These are phyloP conservation scores for Silene vulgaris DNA, from an alignment of 179 eudicot genomes.

Conservation along the genomic window DNA sequence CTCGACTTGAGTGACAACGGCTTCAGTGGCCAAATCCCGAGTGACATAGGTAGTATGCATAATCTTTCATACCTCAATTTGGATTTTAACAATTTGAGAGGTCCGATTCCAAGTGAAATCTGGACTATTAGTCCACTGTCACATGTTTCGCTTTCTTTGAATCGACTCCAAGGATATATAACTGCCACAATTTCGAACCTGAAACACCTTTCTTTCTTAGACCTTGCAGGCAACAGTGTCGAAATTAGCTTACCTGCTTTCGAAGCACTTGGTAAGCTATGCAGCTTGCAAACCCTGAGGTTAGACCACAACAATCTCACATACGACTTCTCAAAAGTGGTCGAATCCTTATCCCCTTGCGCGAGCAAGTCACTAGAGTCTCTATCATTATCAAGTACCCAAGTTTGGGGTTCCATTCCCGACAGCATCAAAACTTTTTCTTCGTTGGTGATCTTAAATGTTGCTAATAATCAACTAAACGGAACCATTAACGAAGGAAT, in stretches of 20 bases:
- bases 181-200: background rate
- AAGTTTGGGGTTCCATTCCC: constrained; percentile 23
- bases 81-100: background rate
- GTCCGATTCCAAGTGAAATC: constrained; percentile 14
- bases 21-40: constrained; percentile 4
- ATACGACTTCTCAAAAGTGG: background rate
- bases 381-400: background rate
- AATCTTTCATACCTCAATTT: background rate
- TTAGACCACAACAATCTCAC: background rate
- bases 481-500: constrained; percentile 15
- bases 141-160: background rate
- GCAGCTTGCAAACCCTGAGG: constrained; percentile 6
- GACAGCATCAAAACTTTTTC: constrained; percentile 4
- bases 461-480: constrained; percentile 1
- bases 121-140: background rate
- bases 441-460: background rate
- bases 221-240: background rate
- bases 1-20: constrained; percentile 17
- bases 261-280: constrained; percentile 6
- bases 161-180: background rate
- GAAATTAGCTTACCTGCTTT: background rate
- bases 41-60: constrained; percentile 9
- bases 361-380: background rate
- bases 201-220: background rate
- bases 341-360: constrained; percentile 13